These are phyloP conservation scores for Margaritispora aquatica DNA, from an alignment of 495 filamentous ascomycete genomes.

Conservation along the genomic window DNA sequence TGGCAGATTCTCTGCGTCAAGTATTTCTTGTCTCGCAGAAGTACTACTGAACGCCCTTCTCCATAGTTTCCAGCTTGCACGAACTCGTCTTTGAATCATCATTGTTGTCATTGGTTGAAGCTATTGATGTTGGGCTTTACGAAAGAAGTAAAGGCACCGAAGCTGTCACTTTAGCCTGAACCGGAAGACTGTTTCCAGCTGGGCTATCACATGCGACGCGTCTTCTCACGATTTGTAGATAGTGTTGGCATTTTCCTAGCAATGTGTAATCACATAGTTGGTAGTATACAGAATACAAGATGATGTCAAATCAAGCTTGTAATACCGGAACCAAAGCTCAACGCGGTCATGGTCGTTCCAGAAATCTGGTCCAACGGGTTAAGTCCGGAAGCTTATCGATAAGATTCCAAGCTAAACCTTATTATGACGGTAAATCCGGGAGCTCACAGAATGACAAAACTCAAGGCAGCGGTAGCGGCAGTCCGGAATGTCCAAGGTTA, in stretches of 20 bases:
- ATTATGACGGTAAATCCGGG: background rate
- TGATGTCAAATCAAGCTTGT: no score
- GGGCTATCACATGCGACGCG: background rate
- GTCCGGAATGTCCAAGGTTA: background rate
- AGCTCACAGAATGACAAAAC: background rate
- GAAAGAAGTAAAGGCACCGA: background rate
- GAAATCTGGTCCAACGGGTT: no score
- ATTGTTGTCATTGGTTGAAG: background rate
- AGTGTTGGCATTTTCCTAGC: background rate
- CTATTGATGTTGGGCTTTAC: background rate
- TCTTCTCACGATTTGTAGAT: background rate
- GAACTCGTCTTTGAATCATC: constrained; percentile 9
- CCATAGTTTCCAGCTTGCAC: background rate
- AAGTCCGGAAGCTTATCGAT: background rate
- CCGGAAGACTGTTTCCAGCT: background rate
- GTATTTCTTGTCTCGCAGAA: constrained; percentile 15
- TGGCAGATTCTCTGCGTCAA: constrained; percentile 15
- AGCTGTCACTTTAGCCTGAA: background rate
- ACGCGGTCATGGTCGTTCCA: background rate
- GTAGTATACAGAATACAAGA: background rate
- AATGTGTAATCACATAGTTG: background rate
- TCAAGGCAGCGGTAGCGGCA: background rate
- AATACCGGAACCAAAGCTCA: no score
- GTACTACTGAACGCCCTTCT: constrained; percentile 17
- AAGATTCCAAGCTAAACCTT: background rate